These are phyloP conservation scores for Tricholoma hemisulphureum DNA, from an alignment of 768 basidiomycete species.

Conservation along the genomic window DNA sequence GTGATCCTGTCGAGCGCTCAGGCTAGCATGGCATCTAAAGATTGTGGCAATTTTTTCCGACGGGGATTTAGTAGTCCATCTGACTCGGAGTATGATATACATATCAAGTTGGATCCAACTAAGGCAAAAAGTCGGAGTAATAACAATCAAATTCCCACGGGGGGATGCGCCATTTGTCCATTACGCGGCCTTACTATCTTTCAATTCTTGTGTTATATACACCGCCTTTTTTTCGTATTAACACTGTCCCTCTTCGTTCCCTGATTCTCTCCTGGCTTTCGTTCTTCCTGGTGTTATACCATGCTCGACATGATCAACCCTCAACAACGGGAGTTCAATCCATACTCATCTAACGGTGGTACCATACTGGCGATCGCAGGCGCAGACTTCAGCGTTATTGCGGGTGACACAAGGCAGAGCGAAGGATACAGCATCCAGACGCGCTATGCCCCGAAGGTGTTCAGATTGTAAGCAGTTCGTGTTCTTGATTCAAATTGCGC, in stretches of 20 bases:
- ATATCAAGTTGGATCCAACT: constrained; percentile 6
- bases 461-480: constrained; percentile 69
- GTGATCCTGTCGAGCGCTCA: no score
- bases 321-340: constrained; percentile 72
- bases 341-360: constrained; percentile 92
- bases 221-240: constrained; percentile 20
- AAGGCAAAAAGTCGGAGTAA: constrained; percentile 42
- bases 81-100: background rate
- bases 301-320: constrained; percentile 43
- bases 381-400: constrained; percentile 89
- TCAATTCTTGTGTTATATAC: no score
- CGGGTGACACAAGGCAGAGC: constrained; percentile 94
- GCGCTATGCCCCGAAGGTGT: constrained; percentile 94
- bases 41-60: background rate
- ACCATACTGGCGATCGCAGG: constrained; percentile 97
- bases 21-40: no score
- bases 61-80: background rate
- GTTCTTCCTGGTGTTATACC: constrained; percentile 5
- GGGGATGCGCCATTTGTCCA: constrained; percentile 37
- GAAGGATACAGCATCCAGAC: constrained; percentile 99
- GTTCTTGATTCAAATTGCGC: constrained; percentile 3
- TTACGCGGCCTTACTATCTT: constrained; percentile 42
- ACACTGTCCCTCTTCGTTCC: constrained; percentile 19
- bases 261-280: constrained; percentile 5
- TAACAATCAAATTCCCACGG: constrained; percentile 35